Percentiles rank a stretch among this genome's conserved stretches.
These are phyloP conservation scores for Solanum virginianum DNA, from an alignment of 257 asterid species.

Conservation along the genomic window DNA sequence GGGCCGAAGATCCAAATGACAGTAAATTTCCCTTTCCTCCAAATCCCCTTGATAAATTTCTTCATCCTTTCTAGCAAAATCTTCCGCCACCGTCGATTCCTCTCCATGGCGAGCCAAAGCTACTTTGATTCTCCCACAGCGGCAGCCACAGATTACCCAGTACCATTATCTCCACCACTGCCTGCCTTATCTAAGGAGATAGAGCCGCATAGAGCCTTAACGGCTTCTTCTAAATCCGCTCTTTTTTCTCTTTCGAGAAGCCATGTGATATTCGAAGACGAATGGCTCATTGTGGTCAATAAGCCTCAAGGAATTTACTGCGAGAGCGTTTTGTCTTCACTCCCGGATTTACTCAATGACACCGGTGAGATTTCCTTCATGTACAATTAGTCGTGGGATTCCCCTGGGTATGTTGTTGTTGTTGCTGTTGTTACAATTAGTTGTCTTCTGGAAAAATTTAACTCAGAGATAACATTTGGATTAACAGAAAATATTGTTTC, in stretches of 20 bases:
- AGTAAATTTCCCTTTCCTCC: slow-evolving; percentile 10
- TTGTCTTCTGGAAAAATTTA: background rate
- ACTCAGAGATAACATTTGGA: background rate
- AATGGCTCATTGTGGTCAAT: slow-evolving; percentile 81
- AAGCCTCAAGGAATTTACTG: slow-evolving; percentile 86
- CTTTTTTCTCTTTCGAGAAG: slow-evolving; percentile 47
- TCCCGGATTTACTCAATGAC: slow-evolving; percentile 26
- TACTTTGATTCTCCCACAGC: slow-evolving; percentile 7
- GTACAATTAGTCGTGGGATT: background rate
- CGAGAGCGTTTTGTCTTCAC: slow-evolving; percentile 53
- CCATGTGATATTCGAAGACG: slow-evolving; percentile 72
- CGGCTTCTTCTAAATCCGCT: slow-evolving; percentile 71
- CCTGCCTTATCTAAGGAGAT: slow-evolving; percentile 53
- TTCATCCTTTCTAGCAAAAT: background rate
- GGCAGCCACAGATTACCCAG: slow-evolving; percentile 33
- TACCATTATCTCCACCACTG: slow-evolving; percentile 65
- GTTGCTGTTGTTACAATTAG: background rate
- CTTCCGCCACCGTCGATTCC: slow-evolving; percentile 8
- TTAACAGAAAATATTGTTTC: background rate
- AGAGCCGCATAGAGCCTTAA: slow-evolving; percentile 67
- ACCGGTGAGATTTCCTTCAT: background rate
- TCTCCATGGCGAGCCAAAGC: slow-evolving; percentile 36
- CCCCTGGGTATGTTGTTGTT: no score
- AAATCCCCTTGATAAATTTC: background rate
- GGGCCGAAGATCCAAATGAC: background rate